These are phyloP conservation scores for Hibiscus trionum DNA, from an alignment of 345 rosid genomes.

Conservation along the genomic window DNA sequence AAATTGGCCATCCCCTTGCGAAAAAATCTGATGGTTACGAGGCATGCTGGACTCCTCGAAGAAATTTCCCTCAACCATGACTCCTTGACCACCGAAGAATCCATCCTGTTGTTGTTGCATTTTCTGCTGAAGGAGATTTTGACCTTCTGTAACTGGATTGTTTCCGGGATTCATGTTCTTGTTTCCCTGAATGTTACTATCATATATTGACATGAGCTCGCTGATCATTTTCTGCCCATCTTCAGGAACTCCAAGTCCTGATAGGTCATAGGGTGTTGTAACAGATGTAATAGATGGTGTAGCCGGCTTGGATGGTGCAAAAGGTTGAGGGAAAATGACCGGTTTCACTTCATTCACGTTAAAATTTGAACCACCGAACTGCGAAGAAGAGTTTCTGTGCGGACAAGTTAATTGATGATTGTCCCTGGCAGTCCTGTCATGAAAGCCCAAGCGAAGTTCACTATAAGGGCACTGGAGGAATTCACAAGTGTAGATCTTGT, in stretches of 20 bases:
- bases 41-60: slow-evolving; percentile 47
- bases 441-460: slow-evolving; percentile 52
- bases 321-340: slow-evolving; percentile 44
- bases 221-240: slow-evolving; percentile 87
- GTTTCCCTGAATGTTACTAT: slow-evolving; percentile 48
- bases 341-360: slow-evolving; percentile 73
- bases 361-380: slow-evolving; percentile 48
- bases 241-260: slow-evolving; percentile 64
- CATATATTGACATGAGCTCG: slow-evolving; percentile 80
- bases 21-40: slow-evolving; percentile 33
- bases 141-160: slow-evolving; percentile 33
- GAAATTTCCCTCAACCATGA: slow-evolving; percentile 42
- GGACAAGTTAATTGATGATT: slow-evolving; percentile 71
- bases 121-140: slow-evolving; percentile 34
- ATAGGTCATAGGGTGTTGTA: slow-evolving; percentile 42
- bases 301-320: slow-evolving; percentile 43
- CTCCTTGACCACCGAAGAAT: slow-evolving; percentile 35
- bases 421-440: slow-evolving; percentile 66
- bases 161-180: slow-evolving; percentile 24
- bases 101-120: slow-evolving; percentile 56
- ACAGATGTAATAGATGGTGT: slow-evolving; percentile 25
- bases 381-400: slow-evolving; percentile 33
- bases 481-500: slow-evolving; percentile 53
- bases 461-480: slow-evolving; percentile 57
- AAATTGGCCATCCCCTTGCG: slow-evolving; percentile 40